phyloP scores from a whole-genome alignment of 768 basidiomycete genomes.

The Leccinellum luteum region DNA sequence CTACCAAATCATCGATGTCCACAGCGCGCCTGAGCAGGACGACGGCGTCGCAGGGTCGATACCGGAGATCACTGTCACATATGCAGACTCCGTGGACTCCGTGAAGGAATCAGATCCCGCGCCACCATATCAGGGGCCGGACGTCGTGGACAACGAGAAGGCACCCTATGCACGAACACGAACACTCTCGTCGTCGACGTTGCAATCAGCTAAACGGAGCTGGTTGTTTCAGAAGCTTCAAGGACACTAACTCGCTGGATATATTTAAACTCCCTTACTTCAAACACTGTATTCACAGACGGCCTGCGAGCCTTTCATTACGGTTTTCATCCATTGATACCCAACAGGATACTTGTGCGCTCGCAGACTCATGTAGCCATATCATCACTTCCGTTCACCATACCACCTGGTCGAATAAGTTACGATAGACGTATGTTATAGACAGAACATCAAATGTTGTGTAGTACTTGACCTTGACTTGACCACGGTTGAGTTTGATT shows the following conservation, averaged over 20 bases:
- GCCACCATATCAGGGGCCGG: conserved; percentile 36
- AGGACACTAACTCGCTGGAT: neutral
- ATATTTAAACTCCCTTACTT: neutral
- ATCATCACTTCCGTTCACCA: neutral
- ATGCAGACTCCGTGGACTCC: conserved; percentile 15
- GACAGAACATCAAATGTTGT: neutral
- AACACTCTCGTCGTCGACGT: neutral
- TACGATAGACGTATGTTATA: neutral
- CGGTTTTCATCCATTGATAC: neutral
- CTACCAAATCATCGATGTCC: conserved; percentile 49
- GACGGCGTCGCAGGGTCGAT: conserved; percentile 3
- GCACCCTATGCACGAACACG: neutral
- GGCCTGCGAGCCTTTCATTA: too few relatives aligned
- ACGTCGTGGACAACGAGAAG: conserved; percentile 13
- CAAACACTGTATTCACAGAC: neutral
- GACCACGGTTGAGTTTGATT: neutral
- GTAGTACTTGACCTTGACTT: neutral
- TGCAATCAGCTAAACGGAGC: conserved; percentile 3
- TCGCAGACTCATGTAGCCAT: conserved; percentile 1
- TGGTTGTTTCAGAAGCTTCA: conserved; percentile 18
- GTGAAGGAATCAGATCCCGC: conserved; percentile 22
- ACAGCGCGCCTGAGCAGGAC: conserved; percentile 14
- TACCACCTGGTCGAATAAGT: neutral
- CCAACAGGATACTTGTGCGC: neutral
- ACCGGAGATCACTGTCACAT: conserved; percentile 31